Conservation (phyloP, 2,329 filamentous ascomycete genomes). For the Verticillium nonalfalfae region DNA sequence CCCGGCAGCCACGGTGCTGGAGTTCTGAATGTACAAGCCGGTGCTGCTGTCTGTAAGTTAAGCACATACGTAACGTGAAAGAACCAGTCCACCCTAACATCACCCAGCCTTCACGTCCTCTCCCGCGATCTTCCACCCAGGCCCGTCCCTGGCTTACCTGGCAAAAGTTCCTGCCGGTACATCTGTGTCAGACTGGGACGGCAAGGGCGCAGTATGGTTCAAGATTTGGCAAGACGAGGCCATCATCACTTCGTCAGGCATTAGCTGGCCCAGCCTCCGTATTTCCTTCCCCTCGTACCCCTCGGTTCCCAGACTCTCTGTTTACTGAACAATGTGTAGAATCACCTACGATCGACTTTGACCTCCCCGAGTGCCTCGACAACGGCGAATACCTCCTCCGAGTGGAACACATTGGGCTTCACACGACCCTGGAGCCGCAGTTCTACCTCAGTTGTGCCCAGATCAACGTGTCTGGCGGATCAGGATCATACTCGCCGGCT, state of each 20-base stretch:
- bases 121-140: constrained; percentile 32
- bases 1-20: constrained; percentile 12
- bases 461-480: constrained; percentile 29
- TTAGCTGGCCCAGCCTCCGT: constrained; percentile 34
- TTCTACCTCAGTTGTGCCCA: constrained; percentile 28
- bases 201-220: constrained; percentile 29
- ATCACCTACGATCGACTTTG: constrained; percentile 23
- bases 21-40: constrained; percentile 6
- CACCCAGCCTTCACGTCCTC: constrained; percentile 25
- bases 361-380: constrained; percentile 34
- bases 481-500: constrained; percentile 27
- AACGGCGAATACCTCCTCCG: constrained; percentile 33
- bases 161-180: constrained; percentile 26
- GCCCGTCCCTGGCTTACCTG: constrained; percentile 32
- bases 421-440: constrained; percentile 35
- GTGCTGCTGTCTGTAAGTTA: constrained; percentile 4
- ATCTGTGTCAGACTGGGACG: constrained; percentile 26
- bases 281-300: background rate
- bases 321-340: background rate
- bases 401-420: constrained; percentile 37
- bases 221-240: constrained; percentile 38
- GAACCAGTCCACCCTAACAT: background rate
- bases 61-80: constrained; percentile 2
- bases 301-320: too few species aligned
- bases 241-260: constrained; percentile 23